Evolutionary conservation across 495 filamentous ascomycete species (phyloP).

Genomic region (Platismatia glauca): DNA sequence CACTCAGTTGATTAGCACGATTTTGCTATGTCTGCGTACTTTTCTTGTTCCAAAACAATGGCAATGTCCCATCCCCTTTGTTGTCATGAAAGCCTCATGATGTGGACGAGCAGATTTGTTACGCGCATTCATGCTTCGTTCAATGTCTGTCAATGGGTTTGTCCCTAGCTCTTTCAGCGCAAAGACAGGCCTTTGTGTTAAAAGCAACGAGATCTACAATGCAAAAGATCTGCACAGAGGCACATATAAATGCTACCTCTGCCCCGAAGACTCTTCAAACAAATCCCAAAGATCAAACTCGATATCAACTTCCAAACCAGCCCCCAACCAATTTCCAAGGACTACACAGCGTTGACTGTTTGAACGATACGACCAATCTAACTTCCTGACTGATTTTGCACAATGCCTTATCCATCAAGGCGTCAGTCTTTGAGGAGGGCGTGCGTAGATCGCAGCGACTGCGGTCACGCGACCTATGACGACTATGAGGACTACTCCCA

Average conservation of each 20-base stretch:
- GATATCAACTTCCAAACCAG: not conserved
- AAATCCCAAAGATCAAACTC: not conserved
- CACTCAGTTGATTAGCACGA: too few species aligned
- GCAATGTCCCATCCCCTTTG: not conserved
- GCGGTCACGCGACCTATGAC: not conserved
- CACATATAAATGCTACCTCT: not conserved
- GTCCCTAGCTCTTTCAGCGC: not conserved
- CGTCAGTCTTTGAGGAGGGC: not conserved
- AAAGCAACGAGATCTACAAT: not conserved
- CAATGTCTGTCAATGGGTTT: not conserved
- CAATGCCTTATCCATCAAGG: too few species aligned
- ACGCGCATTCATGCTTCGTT: not conserved
- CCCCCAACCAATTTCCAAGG: not conserved
- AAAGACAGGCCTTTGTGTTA: not conserved
- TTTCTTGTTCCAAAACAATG: not conserved
- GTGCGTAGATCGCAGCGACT: not conserved
- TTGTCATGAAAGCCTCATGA: not conserved
- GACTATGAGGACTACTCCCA: not conserved
- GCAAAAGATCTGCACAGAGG: not conserved
- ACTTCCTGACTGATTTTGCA: too few species aligned
- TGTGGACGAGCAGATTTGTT: not conserved
- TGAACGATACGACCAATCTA: not conserved
- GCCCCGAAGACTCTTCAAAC: not conserved
- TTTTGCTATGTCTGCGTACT: too few species aligned
- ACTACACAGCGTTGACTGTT: not conserved